Percentiles rank a stretch among this genome's conserved stretches.
These are phyloP conservation scores for Recurvomyces mirabilis DNA, from an alignment of 495 filamentous ascomycete genomes.

Conservation along the genomic window DNA sequence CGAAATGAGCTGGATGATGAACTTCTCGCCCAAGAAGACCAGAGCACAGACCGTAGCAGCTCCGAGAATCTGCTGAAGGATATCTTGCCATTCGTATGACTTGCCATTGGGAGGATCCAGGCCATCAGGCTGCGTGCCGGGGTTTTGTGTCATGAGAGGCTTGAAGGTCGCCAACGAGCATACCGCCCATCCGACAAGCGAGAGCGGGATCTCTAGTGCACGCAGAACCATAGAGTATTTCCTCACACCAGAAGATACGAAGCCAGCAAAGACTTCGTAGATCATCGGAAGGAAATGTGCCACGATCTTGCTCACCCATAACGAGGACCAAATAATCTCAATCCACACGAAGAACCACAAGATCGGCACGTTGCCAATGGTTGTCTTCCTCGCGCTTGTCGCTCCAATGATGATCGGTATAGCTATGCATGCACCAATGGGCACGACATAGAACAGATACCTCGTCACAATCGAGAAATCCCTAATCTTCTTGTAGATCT, in stretches of 20 bases:
- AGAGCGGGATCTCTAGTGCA: conserved; percentile 71
- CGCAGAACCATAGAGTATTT: conserved; percentile 82
- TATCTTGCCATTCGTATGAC: conserved; percentile 40
- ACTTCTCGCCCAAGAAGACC: conserved; percentile 69
- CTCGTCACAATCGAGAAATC: conserved; percentile 77
- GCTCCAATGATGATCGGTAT: conserved; percentile 72
- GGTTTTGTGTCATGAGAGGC: conserved; percentile 47
- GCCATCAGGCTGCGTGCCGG: conserved; percentile 11
- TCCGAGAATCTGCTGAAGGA: conserved; percentile 62
- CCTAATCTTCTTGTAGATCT: conserved; percentile 70
- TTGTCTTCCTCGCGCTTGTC: conserved; percentile 38
- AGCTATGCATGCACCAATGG: conserved; percentile 62
- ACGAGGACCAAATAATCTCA: conserved; percentile 54
- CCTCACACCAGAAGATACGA: conserved; percentile 79
- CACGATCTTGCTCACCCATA: conserved; percentile 79
- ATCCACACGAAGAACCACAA: conserved; percentile 84
- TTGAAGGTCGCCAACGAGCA: conserved; percentile 69
- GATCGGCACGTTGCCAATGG: conserved; percentile 54
- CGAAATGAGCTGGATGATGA: conserved; percentile 81
- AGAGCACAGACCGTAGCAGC: conserved; percentile 65
- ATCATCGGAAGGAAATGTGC: conserved; percentile 66
- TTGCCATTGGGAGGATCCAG: not conserved
- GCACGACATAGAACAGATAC: conserved; percentile 80
- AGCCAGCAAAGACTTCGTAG: conserved; percentile 79
- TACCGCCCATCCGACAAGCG: conserved; percentile 77